Evolutionary conservation across 345 rosid genomes (phyloP).

Genomic region (Rhodamnia argentea): DNA sequence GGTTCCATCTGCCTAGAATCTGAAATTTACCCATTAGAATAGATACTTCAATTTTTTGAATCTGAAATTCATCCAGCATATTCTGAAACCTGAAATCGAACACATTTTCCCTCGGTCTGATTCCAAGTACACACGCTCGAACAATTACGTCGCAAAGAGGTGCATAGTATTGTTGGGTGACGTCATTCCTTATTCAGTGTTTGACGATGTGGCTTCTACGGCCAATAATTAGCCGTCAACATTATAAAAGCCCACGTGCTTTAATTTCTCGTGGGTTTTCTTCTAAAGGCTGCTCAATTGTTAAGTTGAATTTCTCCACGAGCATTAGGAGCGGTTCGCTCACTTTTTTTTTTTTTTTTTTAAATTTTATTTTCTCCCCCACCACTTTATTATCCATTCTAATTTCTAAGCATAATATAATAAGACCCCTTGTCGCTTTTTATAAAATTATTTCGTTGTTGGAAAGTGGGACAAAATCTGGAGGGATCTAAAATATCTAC

Average conservation of each 20-base stretch:
- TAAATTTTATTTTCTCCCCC: background rate
- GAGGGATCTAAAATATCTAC: background rate
- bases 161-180: background rate
- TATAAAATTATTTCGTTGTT: background rate
- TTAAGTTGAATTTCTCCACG: background rate
- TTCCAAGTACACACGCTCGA: background rate
- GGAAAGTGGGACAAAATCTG: background rate
- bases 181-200: background rate
- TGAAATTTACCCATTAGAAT: too few relatives aligned
- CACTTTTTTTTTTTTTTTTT: background rate
- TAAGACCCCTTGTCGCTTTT: background rate
- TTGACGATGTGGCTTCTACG: background rate
- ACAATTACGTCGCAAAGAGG: background rate
- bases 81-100: too few relatives aligned
- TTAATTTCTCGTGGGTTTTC: background rate
- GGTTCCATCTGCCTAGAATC: too few relatives aligned
- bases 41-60: too few relatives aligned
- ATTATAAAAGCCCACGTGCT: background rate
- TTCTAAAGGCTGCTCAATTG: background rate
- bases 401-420: too few relatives aligned
- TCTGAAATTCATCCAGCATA: accelerated
- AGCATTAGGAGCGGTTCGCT: background rate
- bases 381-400: background rate
- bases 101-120: too few relatives aligned
- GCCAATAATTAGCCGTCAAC: background rate